Conservation (phyloP, 768 basidiomycete genomes). For the Calocybe gangraenosa region DNA sequence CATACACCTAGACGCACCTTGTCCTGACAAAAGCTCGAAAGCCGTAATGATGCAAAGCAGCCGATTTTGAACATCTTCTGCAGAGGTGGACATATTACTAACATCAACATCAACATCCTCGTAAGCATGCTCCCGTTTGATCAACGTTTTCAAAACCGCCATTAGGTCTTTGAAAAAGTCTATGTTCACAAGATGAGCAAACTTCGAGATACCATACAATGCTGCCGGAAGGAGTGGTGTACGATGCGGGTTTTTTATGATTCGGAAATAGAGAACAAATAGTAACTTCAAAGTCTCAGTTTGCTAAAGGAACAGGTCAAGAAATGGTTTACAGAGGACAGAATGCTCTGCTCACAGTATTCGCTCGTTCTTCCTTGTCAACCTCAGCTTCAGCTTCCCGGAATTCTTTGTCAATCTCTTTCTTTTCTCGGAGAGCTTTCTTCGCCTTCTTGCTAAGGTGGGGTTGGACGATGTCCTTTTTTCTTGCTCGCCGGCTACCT, state of each 20-base stretch:
- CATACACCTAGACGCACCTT: slow-evolving; percentile 52
- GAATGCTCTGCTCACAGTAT: slow-evolving; percentile 51
- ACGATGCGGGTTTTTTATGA: slow-evolving; percentile 80
- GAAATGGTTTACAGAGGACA: background rate
- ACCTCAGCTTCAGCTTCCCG: slow-evolving; percentile 93
- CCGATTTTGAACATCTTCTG: slow-evolving; percentile 46
- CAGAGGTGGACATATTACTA: slow-evolving; percentile 17
- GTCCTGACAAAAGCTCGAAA: slow-evolving; percentile 95
- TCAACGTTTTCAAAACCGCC: slow-evolving; percentile 75
- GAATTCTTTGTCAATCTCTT: slow-evolving; percentile 89
- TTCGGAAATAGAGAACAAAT: slow-evolving; percentile 95
- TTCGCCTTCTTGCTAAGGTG: slow-evolving; percentile 91
- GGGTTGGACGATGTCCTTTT: slow-evolving; percentile 55
- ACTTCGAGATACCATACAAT: slow-evolving; percentile 87
- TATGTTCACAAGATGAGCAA: slow-evolving; percentile 94
- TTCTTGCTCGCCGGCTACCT: slow-evolving; percentile 48
- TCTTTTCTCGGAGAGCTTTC: slow-evolving; percentile 81
- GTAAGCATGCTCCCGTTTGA: slow-evolving; percentile 43
- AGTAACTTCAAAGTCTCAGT: slow-evolving; percentile 97
- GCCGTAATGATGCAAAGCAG: slow-evolving; percentile 91
- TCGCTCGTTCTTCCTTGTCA: slow-evolving; percentile 84
- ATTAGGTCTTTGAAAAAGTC: slow-evolving; percentile 98
- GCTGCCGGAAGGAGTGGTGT: slow-evolving; percentile 83
- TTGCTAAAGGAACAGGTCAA: slow-evolving; percentile 52
- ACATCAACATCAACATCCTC: slow-evolving; percentile 36